Evolutionary conservation across 805 yeast genomes (phyloP).

Genomic region (Candida lessepsii): DNA sequence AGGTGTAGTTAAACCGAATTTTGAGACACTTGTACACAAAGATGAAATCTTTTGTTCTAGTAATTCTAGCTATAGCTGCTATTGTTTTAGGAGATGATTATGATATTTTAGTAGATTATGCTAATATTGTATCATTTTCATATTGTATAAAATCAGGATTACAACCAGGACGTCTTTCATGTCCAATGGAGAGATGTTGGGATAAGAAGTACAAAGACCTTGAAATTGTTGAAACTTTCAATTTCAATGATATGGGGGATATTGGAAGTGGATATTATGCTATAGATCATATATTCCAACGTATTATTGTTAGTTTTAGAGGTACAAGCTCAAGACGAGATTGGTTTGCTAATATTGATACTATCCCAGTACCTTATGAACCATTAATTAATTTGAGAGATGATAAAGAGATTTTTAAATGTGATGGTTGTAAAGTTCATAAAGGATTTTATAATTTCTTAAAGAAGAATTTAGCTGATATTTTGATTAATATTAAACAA

Average conservation of each 20-base stretch:
- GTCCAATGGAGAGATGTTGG: constrained; percentile 27
- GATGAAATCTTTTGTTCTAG: background rate
- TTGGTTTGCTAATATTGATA: constrained; percentile 58
- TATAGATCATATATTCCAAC: constrained; percentile 42
- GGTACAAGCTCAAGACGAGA: constrained; percentile 64
- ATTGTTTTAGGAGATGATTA: constrained; percentile 13
- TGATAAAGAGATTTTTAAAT: constrained; percentile 21
- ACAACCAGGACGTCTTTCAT: constrained; percentile 24
- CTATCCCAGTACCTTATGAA: constrained; percentile 44
- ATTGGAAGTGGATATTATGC: constrained; percentile 57
- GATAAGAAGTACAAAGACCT: constrained; percentile 22
- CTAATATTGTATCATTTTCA: constrained; percentile 34
- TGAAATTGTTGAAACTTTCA: constrained; percentile 38
- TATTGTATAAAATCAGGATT: constrained; percentile 38
- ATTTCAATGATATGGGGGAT: constrained; percentile 42
- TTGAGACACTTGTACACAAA: background rate
- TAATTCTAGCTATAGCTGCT: background rate
- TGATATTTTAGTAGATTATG: constrained; percentile 27
- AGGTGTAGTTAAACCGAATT: constrained; percentile 28
- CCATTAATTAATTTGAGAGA: constrained; percentile 36
- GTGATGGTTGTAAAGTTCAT: constrained; percentile 60
- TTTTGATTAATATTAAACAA: constrained; percentile 34
- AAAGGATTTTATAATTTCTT: constrained; percentile 58
- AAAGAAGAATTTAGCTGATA: constrained; percentile 37
- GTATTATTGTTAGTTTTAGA: constrained; percentile 54